These are phyloP conservation scores for Neospora caninum DNA, from an alignment of 169 alveolate genomes.

Conservation along the genomic window DNA sequence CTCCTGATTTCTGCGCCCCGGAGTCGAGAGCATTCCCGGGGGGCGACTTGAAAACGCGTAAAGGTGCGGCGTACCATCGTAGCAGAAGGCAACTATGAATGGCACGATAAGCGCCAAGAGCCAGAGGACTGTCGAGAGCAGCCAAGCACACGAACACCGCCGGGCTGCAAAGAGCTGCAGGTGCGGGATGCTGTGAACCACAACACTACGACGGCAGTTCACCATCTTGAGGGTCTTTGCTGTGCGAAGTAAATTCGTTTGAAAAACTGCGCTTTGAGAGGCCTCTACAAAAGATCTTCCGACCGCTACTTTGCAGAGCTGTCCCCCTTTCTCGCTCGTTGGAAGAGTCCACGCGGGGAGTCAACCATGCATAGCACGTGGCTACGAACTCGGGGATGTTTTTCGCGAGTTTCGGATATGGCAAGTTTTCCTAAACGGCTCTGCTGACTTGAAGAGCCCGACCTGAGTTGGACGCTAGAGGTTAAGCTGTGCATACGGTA, in stretches of 20 bases:
- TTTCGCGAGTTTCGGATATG: too few relatives aligned
- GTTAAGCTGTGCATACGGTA: too few relatives aligned
- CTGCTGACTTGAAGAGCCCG: too few relatives aligned
- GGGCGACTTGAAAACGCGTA: too few relatives aligned
- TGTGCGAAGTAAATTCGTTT: not conserved
- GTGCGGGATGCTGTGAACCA: conserved; percentile 19
- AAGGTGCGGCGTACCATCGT: not conserved
- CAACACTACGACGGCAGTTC: conserved; percentile 24
- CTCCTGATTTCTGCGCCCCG: too few relatives aligned
- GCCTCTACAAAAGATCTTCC: not conserved
- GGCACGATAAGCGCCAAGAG: conserved; percentile 3
- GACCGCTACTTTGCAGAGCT: not conserved
- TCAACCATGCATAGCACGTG: too few relatives aligned
- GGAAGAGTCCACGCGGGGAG: not conserved
- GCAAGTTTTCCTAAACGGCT: too few relatives aligned
- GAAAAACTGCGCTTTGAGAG: not conserved
- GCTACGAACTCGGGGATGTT: too few relatives aligned
- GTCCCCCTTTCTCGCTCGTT: not conserved
- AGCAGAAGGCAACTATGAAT: conserved; percentile 34
- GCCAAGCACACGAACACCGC: conserved; percentile 33
- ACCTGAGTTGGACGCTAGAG: too few relatives aligned
- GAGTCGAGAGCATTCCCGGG: too few relatives aligned
- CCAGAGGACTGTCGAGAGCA: not conserved
- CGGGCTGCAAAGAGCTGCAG: conserved; percentile 38
- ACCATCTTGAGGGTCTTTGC: not conserved